Conservation (phyloP, 1,284 basidiomycete species). For the Apiotrichum siamense region DNA sequence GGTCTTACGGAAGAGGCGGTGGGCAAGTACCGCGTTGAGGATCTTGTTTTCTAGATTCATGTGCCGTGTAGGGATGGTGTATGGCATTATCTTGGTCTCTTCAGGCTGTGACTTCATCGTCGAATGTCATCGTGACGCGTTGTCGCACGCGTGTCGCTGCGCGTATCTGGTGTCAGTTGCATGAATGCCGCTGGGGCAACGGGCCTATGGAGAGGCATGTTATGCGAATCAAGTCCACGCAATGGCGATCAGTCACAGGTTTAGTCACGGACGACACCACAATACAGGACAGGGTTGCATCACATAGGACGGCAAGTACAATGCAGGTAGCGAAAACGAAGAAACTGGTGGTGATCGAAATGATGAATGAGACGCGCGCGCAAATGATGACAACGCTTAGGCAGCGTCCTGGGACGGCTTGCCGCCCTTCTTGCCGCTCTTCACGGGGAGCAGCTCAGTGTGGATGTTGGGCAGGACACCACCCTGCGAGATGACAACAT, state of each 20-base stretch:
- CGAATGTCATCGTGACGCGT: too few species aligned
- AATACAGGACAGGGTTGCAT: conserved; percentile 5
- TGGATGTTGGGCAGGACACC: conserved; percentile 75
- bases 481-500: conserved; percentile 82
- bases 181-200: too few species aligned
- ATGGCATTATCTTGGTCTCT: not conserved
- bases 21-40: conserved; percentile 44
- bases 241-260: conserved; percentile 20
- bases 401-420: conserved; percentile 22
- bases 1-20: conserved; percentile 34
- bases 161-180: too few species aligned
- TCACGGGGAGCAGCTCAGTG: conserved; percentile 62
- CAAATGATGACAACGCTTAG: conserved; percentile 7
- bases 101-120: too few species aligned
- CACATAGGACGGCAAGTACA: conserved; percentile 3
- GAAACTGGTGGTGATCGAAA: not conserved
- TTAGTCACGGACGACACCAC: conserved; percentile 3
- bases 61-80: not conserved
- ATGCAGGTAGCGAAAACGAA: conserved; percentile 11
- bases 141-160: too few species aligned
- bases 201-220: not conserved
- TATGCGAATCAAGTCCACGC: not conserved
- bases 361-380: not conserved
- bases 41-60: conserved; percentile 32
- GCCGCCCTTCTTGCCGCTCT: conserved; percentile 52